Base-by-base conservation (phyloP, 129 eudicot genomes). In the Helianthus tuberosus region DNA sequence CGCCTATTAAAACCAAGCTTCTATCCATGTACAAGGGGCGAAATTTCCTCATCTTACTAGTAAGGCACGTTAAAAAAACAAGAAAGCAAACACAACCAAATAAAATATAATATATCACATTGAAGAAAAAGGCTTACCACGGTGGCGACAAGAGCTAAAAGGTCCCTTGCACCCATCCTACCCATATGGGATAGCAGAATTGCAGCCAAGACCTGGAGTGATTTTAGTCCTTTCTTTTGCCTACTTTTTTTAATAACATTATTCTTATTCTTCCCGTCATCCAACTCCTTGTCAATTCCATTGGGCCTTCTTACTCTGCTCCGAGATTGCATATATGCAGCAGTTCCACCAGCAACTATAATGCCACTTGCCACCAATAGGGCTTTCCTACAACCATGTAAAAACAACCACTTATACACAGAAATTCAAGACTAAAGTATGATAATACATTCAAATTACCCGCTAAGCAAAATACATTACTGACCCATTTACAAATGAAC, bases 181-280 rank as follows among this genome's bases (percentile, higher is more conserved):
- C 99, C 99, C 90, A 95, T 91, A 66, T 87, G 94, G 48, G 99
- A 95, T 73, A 89, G 69, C 44, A 95, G 92, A 89, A 91, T 84
- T 59, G 97, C 99, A 75, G 96, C 91, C 77, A 95, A 71, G 68
- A 95, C 96, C 74, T 95, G 93, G 66, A 95, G 96, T 3, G 99
- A 95, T 80, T 85, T 89, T 78, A 95, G 80, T 36, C 86, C 92
- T 82, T 82, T 91, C 88, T 91, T 95, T 89, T 88, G 91, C 84
- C 85, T 85, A 61, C 96, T 95, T 76, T 83, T 88, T 66, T 82
- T 89, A 49, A 72, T 77, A 76, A 79, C 69, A 66, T 64, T 81
- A 58, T 69, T 82, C 11, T 83, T 88, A 66, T 69, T 32, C 36
- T 32, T 32, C 36, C 84, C 84, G 58, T 5, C 76, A 74, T 59